Conservation (phyloP, 176 grass and related monocot species). For the Carex littledalei region DNA sequence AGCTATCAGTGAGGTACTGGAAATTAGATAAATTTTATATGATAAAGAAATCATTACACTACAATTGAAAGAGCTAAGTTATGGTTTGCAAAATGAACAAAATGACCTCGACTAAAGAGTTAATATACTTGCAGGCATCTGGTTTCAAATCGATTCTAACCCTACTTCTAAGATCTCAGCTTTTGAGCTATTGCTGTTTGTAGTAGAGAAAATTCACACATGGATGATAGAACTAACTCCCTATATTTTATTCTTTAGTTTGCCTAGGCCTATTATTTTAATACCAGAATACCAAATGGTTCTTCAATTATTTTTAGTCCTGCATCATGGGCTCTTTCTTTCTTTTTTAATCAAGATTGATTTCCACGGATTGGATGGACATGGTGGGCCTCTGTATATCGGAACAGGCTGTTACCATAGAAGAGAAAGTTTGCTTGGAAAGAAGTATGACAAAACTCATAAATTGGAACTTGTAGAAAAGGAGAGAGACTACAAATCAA, state of each 20-base stretch:
- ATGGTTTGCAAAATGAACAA: neutral
- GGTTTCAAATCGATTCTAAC: neutral
- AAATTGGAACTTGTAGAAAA: constrained; percentile 35
- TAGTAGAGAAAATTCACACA: neutral
- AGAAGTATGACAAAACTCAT: constrained; percentile 40
- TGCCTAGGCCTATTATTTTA: neutral
- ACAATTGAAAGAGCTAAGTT: neutral
- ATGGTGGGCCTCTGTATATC: constrained; percentile 49
- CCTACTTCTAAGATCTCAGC: neutral
- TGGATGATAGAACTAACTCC: neutral
- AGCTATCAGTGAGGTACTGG: constrained; percentile 30
- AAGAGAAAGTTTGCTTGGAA: constrained; percentile 59
- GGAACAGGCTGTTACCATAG: constrained; percentile 80
- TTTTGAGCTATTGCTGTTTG: neutral
- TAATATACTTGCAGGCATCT: neutral
- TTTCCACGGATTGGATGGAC: constrained; percentile 41
- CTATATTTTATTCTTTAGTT: constrained; percentile 4
- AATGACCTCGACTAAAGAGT: neutral
- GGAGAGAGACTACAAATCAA: constrained; percentile 20
- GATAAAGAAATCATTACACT: constrained; percentile 3
- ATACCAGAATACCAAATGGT: neutral
- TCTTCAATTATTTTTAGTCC: neutral
- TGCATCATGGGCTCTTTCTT: neutral
- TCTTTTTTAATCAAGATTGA: constrained; percentile 11
- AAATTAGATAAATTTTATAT: neutral